Evolutionary conservation across 345 rosid species (phyloP), one percentile per base, ranked within the genome.

Genomic region (Capsella bursapastoris): DNA sequence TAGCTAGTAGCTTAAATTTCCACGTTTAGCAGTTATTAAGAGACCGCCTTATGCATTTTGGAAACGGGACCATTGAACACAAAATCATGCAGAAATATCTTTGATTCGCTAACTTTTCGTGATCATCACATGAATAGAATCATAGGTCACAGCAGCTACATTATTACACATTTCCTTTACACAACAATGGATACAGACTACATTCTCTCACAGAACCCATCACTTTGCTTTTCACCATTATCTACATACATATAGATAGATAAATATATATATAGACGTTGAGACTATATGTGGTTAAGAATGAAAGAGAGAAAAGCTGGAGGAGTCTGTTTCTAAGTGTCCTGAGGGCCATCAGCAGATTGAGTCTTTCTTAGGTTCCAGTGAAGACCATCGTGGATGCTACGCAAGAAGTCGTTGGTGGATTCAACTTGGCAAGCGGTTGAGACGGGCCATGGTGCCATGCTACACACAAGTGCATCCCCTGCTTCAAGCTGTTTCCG

Each of bases 371-470:
- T 86, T 70, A 80, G 72, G 78, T 96, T 96, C 99, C 99, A 96
- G 77, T 96, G 98, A 56, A 96, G 98, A 57, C 97, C 97, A 0
- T 96, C 98, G 0, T 90, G 98, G 75, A 96, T 96, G 82, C 99
- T 96, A 40, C 77, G 94, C 41, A 96, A 75, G 79, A 96, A 96
- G 79, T 96, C 97, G 1, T 79, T 70, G 6, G 99, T 96, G 6
- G 99, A 92, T 70, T 96, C 98, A 16, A 51, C 85, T 44, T 82
- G 88, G 68, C 99, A 96, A 27, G 99, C 96, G 0, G 98, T 96
- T 41, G 98, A 95, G 57, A 96, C 98, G 2, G 99, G 98, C 92
- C 98, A 96, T 34, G 95, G 93, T 3, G 98, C 99, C 94, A 96
- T 90, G 81, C 99, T 84, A 84, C 97, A 92, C 15, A 96, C 90